Conservation (phyloP, 176 grass and related monocot species). For the Ensete glaucum region DNA sequence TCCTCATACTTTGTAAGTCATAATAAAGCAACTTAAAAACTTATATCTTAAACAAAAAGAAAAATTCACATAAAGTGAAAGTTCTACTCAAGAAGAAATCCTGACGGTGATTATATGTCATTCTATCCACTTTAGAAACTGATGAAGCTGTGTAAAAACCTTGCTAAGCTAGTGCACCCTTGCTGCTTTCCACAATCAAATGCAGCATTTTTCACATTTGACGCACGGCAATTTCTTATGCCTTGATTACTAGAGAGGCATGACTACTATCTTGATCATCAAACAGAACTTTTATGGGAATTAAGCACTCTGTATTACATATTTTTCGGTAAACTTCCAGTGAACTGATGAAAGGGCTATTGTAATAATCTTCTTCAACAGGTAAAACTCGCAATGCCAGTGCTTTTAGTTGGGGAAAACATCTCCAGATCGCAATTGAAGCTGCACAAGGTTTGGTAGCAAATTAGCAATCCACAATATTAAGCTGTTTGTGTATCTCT, state of each 20-base stretch:
- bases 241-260: not conserved
- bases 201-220: no score
- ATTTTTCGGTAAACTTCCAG: not conserved
- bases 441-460: conserved; percentile 3
- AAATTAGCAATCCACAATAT: not conserved
- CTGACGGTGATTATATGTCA: no score
- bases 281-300: not conserved
- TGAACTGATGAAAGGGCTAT: no score
- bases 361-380: not conserved
- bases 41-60: no score
- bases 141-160: no score
- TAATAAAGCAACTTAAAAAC: not conserved
- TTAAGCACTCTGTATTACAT: not conserved
- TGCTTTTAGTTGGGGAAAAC: conserved; percentile 17
- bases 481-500: no score
- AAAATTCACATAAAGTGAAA: no score
- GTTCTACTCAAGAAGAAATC: no score
- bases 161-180: no score
- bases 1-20: not conserved
- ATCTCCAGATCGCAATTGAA: not conserved
- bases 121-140: no score
- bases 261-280: no score
- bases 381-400: not conserved
- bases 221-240: not conserved
- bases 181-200: no score